Evolutionary conservation across 306 rosid species (phyloP), one percentile per base, ranked within the genome.

Genomic region (Gillenia trifoliata): DNA sequence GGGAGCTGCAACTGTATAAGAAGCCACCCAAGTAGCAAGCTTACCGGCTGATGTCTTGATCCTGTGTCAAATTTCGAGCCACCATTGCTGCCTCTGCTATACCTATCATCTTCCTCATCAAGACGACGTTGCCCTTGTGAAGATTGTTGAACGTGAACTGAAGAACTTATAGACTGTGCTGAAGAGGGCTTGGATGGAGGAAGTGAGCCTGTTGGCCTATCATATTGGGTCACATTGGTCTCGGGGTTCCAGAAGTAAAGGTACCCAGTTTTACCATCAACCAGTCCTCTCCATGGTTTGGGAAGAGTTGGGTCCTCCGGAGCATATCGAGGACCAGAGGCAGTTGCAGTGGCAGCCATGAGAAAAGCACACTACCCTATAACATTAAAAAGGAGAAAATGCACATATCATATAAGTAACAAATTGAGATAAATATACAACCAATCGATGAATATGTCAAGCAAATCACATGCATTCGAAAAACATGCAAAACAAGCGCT

Each of bases 231-330:
- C 20, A 90, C 90, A 85, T 95, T 95, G 43, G 99, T 95, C 85
- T 86, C 99, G 1, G 99, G 99, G 82, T 95, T 95, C 99, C 99
- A 95, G 76, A 90, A 95, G 89, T 95, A 95, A 33, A 95, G 93
- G 79, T 90, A 95, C 64, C 99, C 99, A 6, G 99, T 95, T 87
- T 92, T 95, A 9, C 99, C 99, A 85, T 95, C 99, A 71, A 95
- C 98, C 45, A 95, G 93, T 70, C 99, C 99, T 64, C 77, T 79
- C 99, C 99, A 95, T 28, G 99, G 99, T 72, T 88, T 92, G 10
- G 99, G 99, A 12, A 95, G 98, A 12, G 98, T 87, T 9, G 99
- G 99, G 60, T 95, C 99, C 6, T 85, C 88, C 2, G 99, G 99
- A 2, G 98, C 99, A 85, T 92, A 95, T 33, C 99, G 87, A 2